Evolutionary conservation across 2,329 filamentous ascomycete genomes (phyloP).

Genomic region (Bipolaris victoriae): DNA sequence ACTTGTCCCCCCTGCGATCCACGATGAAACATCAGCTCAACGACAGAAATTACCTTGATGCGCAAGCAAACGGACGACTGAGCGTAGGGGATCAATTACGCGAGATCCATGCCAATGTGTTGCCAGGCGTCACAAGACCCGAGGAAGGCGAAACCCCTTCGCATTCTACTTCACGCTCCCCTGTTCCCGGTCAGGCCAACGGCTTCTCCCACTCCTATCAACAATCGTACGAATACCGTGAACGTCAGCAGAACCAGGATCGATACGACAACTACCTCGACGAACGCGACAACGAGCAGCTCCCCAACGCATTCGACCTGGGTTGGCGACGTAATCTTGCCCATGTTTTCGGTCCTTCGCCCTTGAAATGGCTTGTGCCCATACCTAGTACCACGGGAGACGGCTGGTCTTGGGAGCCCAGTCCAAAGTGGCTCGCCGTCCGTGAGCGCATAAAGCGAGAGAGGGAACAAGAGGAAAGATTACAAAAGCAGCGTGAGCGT

Average conservation of each 20-base stretch:
- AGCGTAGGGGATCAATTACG: constrained; percentile 71
- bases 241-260: constrained; percentile 68
- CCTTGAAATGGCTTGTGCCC: constrained; percentile 78
- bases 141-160: constrained; percentile 77
- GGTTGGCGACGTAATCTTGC: constrained; percentile 79
- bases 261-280: constrained; percentile 84
- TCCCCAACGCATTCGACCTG: constrained; percentile 93
- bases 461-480: constrained; percentile 47
- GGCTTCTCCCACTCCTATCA: constrained; percentile 54
- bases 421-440: constrained; percentile 75
- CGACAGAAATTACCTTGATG: constrained; percentile 52
- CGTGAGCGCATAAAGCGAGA: constrained; percentile 63
- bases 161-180: constrained; percentile 49
- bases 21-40: constrained; percentile 69
- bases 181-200: constrained; percentile 40
- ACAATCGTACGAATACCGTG: constrained; percentile 57
- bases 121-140: constrained; percentile 78
- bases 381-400: constrained; percentile 86
- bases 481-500: constrained; percentile 68
- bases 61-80: constrained; percentile 49
- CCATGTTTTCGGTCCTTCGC: constrained; percentile 80
- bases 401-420: constrained; percentile 94
- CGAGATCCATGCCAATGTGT: constrained; percentile 80
- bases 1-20: constrained; percentile 79
- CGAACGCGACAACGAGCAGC: constrained; percentile 82